Conservation (phyloP, 176 grass and related monocot species). For the sorghum (Sorghum bicolor) region DNA sequence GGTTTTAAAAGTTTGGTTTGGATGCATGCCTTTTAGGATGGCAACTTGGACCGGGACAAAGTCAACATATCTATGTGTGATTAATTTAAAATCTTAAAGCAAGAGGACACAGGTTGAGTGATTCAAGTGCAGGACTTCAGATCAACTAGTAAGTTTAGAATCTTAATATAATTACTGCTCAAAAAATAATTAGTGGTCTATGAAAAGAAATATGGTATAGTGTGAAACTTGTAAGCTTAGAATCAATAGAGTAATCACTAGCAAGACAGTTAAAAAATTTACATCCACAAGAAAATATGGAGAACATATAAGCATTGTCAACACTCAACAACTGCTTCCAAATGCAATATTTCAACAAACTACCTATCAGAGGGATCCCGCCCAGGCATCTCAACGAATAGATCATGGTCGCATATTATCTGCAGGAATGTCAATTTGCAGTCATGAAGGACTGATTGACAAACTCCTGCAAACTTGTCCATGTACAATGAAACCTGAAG, state of each 20-base stretch:
- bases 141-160: neutral
- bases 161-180: neutral
- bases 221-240: neutral
- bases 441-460: conserved; percentile 93
- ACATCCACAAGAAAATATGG: conserved; percentile 9
- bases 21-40: neutral
- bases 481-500: conserved; percentile 94
- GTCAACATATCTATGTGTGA: neutral
- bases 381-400: conserved; percentile 99
- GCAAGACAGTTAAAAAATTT: neutral
- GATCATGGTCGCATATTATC: conserved; percentile 97
- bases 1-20: conserved; percentile 11
- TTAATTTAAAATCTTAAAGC: neutral
- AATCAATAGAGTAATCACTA: neutral
- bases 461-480: conserved; percentile 99
- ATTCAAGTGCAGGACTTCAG: neutral
- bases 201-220: neutral
- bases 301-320: conserved; percentile 21
- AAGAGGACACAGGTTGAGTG: neutral
- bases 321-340: neutral
- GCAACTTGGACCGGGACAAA: neutral
- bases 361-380: conserved; percentile 98
- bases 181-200: neutral
- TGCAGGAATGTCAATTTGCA: conserved; percentile 98
- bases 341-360: conserved; percentile 19